Evolutionary conservation across 2,329 filamentous ascomycete species (phyloP).

Genomic region (Saccharata proteae): DNA sequence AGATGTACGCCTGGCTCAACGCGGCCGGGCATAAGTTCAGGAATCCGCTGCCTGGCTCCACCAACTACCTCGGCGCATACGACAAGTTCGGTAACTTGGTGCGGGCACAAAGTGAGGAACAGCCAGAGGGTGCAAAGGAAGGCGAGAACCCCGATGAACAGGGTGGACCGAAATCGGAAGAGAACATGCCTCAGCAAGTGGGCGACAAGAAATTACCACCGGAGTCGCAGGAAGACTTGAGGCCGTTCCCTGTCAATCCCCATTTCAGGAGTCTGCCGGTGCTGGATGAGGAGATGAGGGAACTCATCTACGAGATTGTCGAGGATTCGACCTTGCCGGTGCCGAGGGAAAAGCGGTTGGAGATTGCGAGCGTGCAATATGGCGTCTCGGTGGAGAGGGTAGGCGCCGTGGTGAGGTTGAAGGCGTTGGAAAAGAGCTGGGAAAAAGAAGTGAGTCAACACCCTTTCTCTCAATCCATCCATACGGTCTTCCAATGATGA

Average conservation of each 20-base stretch:
- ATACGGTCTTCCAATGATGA: slow-evolving; percentile 50
- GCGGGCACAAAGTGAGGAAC: slow-evolving; percentile 17
- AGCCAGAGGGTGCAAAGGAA: slow-evolving; percentile 1
- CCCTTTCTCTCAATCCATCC: background rate
- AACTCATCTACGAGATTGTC: slow-evolving; percentile 53
- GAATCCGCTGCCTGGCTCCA: slow-evolving; percentile 36
- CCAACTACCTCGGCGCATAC: slow-evolving; percentile 45
- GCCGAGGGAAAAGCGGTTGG: too few relatives aligned
- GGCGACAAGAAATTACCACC: slow-evolving; percentile 14
- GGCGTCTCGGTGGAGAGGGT: slow-evolving; percentile 74
- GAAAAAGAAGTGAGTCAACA: slow-evolving; percentile 53
- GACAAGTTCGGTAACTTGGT: slow-evolving; percentile 36
- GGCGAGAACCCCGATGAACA: slow-evolving; percentile 17
- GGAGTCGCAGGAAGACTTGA: slow-evolving; percentile 21
- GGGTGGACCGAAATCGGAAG: slow-evolving; percentile 13
- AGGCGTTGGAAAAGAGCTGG: slow-evolving; percentile 76
- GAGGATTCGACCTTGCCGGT: too few relatives aligned
- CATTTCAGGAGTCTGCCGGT: slow-evolving; percentile 60
- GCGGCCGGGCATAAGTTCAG: slow-evolving; percentile 39
- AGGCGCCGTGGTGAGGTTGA: slow-evolving; percentile 72
- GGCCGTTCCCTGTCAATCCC: slow-evolving; percentile 63
- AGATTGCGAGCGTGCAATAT: slow-evolving; percentile 49
- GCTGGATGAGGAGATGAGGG: slow-evolving; percentile 58
- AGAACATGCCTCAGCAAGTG: slow-evolving; percentile 10
- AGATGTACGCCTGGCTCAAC: slow-evolving; percentile 49